phyloP scores from a whole-genome alignment of 371 early-diverging fungal genomes.

The Apophysomyces ossiformis region DNA sequence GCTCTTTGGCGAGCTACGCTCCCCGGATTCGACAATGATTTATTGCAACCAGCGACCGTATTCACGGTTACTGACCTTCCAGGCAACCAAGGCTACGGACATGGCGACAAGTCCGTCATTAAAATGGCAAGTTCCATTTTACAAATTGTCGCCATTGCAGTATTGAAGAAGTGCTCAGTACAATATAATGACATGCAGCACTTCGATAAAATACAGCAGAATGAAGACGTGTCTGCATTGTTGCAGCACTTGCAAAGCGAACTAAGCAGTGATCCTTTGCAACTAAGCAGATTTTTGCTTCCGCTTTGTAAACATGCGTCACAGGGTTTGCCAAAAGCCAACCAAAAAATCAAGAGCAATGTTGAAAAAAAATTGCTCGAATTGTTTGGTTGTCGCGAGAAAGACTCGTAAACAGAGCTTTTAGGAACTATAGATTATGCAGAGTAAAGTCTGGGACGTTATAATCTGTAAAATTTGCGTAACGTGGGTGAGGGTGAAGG shows the following conservation, averaged over 20 bases:
- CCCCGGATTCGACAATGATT: not conserved
- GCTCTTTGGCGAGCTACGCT: not conserved
- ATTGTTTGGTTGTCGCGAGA: not conserved
- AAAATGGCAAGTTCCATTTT: slow-evolving; percentile 6
- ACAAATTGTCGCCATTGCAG: not conserved
- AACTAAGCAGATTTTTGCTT: not conserved
- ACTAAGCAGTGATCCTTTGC: not conserved
- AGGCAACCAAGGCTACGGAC: slow-evolving; percentile 11
- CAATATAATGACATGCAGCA: not conserved
- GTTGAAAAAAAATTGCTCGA: not conserved
- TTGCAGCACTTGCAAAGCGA: not conserved
- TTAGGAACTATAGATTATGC: too few relatives aligned
- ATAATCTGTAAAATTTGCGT: too few relatives aligned
- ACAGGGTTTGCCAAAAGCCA: not conserved
- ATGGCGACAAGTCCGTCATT: not conserved
- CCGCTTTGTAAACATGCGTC: not conserved
- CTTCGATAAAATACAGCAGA: not conserved
- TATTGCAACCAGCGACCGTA: slow-evolving; percentile 2
- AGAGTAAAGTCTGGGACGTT: too few relatives aligned
- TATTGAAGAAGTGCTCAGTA: not conserved
- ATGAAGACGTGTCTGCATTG: not conserved
- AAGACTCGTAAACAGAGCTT: not conserved
- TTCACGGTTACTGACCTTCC: slow-evolving; percentile 13
- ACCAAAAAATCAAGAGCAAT: not conserved
- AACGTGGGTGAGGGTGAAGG: too few relatives aligned